These are phyloP conservation scores for Lentinula sp. DNA, from an alignment of 768 basidiomycete species.

Conservation along the genomic window DNA sequence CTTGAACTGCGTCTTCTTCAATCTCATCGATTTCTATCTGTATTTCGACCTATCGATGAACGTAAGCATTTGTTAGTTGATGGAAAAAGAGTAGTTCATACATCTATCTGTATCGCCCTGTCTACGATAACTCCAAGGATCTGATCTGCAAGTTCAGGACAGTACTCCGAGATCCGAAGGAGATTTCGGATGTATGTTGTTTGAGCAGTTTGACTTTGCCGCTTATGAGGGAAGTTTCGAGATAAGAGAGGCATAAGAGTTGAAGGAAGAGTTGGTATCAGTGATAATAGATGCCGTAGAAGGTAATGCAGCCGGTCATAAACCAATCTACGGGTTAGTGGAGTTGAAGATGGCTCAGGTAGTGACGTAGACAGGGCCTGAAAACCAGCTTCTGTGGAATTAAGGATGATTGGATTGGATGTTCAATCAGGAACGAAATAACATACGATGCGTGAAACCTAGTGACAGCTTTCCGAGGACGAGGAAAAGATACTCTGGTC, in stretches of 20 bases:
- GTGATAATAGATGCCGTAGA: constrained; percentile 77
- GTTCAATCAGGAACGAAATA: constrained; percentile 1
- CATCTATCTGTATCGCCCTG: constrained; percentile 94
- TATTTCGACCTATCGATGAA: constrained; percentile 72
- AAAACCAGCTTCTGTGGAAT: constrained; percentile 58
- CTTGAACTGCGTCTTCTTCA: constrained; percentile 56
- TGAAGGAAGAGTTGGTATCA: constrained; percentile 88
- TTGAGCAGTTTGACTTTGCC: constrained; percentile 74
- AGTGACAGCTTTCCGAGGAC: constrained; percentile 78
- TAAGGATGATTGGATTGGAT: constrained; percentile 6
- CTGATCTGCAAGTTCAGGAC: constrained; percentile 79
- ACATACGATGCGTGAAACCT: constrained; percentile 87
- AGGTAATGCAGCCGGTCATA: constrained; percentile 86
- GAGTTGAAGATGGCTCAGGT: constrained; percentile 58
- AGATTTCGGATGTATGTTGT: constrained; percentile 89
- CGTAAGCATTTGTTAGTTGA: not conserved
- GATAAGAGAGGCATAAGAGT: constrained; percentile 82
- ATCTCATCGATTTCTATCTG: constrained; percentile 93
- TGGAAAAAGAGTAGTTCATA: constrained; percentile 20
- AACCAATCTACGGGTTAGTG: constrained; percentile 75
- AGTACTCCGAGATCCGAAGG: constrained; percentile 77
- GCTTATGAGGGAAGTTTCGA: constrained; percentile 88
- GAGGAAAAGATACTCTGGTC: constrained; percentile 85
- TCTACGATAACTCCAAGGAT: constrained; percentile 86
- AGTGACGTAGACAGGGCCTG: constrained; percentile 51